These are phyloP conservation scores for Entomortierella beljakovae DNA, from an alignment of 192 early-diverging fungal species.

Conservation along the genomic window DNA sequence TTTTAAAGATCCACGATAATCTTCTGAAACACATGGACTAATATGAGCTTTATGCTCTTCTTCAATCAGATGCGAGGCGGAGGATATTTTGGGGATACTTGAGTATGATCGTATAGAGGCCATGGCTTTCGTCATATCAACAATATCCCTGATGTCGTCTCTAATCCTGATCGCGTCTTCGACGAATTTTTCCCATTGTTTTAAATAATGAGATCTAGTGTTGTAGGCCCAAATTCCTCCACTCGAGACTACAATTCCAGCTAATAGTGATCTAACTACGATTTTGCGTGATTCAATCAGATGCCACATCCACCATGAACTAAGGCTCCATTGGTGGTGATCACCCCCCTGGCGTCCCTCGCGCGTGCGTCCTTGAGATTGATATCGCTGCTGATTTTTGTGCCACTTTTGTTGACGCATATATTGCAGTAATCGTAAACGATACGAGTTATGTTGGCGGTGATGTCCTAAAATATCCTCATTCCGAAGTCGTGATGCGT, in stretches of 20 bases:
- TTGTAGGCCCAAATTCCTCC: neutral
- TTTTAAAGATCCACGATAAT: neutral
- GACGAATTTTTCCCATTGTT: neutral
- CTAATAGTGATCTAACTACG: neutral
- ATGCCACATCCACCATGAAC: conserved; percentile 9
- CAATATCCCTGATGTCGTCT: neutral
- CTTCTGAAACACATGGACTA: neutral
- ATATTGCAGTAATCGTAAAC: conserved; percentile 7
- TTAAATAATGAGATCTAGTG: neutral
- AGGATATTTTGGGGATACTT: neutral
- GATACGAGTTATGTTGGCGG: conserved; percentile 4
- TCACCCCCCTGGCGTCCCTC: neutral
- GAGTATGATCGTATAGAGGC: neutral
- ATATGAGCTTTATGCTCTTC: neutral
- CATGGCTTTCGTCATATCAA: neutral
- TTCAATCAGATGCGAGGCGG: neutral
- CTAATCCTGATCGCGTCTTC: neutral
- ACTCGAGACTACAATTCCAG: neutral
- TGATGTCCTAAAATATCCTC: conserved; percentile 21
- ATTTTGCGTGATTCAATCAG: neutral
- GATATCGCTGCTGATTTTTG: conserved; percentile 1
- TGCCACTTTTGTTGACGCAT: conserved; percentile 10
- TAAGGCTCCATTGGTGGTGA: neutral
- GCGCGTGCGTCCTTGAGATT: neutral
- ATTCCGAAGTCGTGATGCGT: conserved; percentile 6